These are phyloP conservation scores for Brassica incana DNA, from an alignment of 345 rosid species.

Conservation along the genomic window DNA sequence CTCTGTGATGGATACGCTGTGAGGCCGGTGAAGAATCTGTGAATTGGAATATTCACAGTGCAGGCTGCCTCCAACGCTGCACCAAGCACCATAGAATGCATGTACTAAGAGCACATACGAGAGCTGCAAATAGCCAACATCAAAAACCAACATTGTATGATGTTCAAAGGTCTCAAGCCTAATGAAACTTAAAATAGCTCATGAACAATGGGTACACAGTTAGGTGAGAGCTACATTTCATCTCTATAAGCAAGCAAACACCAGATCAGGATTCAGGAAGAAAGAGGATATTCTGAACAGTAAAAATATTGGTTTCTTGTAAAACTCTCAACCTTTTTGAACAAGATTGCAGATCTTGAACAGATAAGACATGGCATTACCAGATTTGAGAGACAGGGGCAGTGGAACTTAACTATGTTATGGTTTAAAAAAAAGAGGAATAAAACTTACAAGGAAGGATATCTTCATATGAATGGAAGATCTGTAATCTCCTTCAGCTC, in stretches of 20 bases:
- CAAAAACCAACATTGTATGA: slow-evolving; percentile 3
- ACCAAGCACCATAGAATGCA: slow-evolving; percentile 48
- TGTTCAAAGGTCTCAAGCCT: no score
- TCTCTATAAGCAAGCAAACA: slow-evolving; percentile 15
- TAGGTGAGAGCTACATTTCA: slow-evolving; percentile 11
- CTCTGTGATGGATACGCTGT: slow-evolving; percentile 91
- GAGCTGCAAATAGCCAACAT: slow-evolving; percentile 52
- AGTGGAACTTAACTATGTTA: not conserved
- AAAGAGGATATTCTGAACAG: slow-evolving; percentile 6
- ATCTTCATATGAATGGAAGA: slow-evolving; percentile 81
- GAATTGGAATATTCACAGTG: slow-evolving; percentile 53
- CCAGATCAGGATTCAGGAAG: slow-evolving; percentile 16
- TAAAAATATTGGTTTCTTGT: not conserved
- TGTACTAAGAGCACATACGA: slow-evolving; percentile 72
- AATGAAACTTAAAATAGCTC: not conserved
- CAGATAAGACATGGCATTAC: not conserved
- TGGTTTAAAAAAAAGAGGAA: not conserved
- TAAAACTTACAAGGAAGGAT: slow-evolving; percentile 64
- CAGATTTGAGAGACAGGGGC: slow-evolving; percentile 11
- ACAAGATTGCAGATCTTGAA: slow-evolving; percentile 25
- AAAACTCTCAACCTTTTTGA: not conserved
- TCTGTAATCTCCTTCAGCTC: slow-evolving; percentile 49
- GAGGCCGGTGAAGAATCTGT: slow-evolving; percentile 65
- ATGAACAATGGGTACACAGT: not conserved
- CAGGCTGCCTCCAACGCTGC: slow-evolving; percentile 50